Conservation (phyloP, 1,284 basidiomycete genomes). For the Uromyces viciae-fabae region DNA sequence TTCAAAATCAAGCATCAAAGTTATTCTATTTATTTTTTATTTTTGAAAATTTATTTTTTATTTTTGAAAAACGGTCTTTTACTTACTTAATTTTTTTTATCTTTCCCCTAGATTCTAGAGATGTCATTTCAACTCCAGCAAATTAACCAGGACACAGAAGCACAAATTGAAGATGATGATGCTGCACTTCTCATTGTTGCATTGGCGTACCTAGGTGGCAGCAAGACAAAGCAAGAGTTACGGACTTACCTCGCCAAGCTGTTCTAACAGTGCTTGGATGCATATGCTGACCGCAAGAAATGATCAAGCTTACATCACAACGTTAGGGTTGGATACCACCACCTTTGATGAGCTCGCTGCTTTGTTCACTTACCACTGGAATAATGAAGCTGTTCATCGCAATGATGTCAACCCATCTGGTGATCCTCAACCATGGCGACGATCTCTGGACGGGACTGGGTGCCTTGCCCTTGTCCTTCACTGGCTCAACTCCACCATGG, state of each 20-base stretch:
- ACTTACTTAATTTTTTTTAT: too few relatives aligned
- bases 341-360: neutral
- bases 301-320: neutral
- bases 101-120: too few relatives aligned
- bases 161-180: neutral
- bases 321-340: neutral
- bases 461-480: slow-evolving; percentile 60
- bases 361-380: neutral
- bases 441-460: slow-evolving; percentile 59
- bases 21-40: too few relatives aligned
- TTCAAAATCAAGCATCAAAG: too few relatives aligned
- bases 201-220: neutral
- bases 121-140: too few relatives aligned
- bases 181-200: neutral
- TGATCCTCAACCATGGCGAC: slow-evolving; percentile 51
- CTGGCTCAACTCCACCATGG: slow-evolving; percentile 58
- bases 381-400: slow-evolving; percentile 54
- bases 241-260: neutral
- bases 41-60: too few relatives aligned
- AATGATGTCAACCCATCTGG: slow-evolving; percentile 52
- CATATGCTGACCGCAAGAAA: neutral
- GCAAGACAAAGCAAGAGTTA: neutral
- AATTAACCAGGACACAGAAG: too few relatives aligned
- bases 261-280: neutral
- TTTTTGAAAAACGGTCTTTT: too few relatives aligned